Conservation (phyloP, 495 filamentous ascomycete genomes). For the Podospora anserina region DNA sequence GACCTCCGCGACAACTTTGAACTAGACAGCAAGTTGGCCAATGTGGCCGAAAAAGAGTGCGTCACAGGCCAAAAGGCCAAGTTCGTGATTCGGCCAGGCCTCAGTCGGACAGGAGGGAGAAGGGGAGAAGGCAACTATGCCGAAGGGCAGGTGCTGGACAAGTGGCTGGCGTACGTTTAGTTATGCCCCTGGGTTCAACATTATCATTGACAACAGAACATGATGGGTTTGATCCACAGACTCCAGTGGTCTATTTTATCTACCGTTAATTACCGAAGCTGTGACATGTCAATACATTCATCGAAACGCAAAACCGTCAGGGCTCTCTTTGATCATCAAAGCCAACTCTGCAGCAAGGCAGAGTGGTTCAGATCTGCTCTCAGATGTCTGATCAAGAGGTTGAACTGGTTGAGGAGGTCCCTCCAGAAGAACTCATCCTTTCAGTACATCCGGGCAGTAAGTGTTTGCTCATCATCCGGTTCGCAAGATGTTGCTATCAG, state of each 20-base stretch:
- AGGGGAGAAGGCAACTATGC: neutral
- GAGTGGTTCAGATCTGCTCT: slow-evolving; percentile 31
- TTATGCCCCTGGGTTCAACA: neutral
- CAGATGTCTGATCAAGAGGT: slow-evolving; percentile 29
- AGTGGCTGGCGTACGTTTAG: neutral
- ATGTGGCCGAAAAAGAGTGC: neutral
- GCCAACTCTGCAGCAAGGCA: slow-evolving; percentile 17
- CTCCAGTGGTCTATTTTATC: neutral
- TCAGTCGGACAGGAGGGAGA: neutral
- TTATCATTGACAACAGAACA: no score
- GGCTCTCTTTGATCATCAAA: slow-evolving; percentile 54
- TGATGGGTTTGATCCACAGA: no score
- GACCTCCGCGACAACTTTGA: neutral
- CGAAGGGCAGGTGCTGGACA: neutral
- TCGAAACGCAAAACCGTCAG: slow-evolving; percentile 37
- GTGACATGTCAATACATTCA: neutral
- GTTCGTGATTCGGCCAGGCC: neutral
- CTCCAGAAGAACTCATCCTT: slow-evolving; percentile 28
- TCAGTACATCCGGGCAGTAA: slow-evolving; percentile 14
- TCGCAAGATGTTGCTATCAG: neutral
- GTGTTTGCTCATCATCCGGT: slow-evolving; percentile 36
- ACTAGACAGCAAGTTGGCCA: neutral
- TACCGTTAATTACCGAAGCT: neutral
- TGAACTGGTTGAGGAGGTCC: slow-evolving; percentile 18
- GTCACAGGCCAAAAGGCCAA: neutral